Percentiles rank a stretch among this genome's conserved stretches.
These are phyloP conservation scores for Dendrobium nobile DNA, from an alignment of 106 monocot genomes.

Conservation along the genomic window DNA sequence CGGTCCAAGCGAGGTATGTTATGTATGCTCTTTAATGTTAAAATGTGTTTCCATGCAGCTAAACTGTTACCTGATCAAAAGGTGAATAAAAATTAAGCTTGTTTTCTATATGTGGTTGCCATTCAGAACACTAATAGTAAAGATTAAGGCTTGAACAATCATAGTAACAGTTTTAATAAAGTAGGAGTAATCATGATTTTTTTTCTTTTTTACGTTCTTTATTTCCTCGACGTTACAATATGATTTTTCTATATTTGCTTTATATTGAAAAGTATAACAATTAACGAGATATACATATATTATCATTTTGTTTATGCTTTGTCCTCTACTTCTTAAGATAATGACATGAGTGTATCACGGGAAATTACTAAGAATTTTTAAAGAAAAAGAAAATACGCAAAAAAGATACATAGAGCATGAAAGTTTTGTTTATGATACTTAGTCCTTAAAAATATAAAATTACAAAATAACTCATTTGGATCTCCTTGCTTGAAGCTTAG, in stretches of 20 bases:
- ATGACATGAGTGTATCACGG: too few relatives aligned
- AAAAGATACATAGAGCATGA: too few relatives aligned
- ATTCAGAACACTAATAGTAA: background rate
- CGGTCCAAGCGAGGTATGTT: slow-evolving; percentile 77
- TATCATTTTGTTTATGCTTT: background rate
- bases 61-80: background rate
- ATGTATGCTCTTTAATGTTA: background rate
- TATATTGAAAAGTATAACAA: too few relatives aligned
- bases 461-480: too few relatives aligned
- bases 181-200: background rate
- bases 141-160: background rate
- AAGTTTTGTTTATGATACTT: too few relatives aligned
- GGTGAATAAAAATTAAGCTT: background rate
- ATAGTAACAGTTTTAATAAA: background rate
- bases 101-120: background rate
- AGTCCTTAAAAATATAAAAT: too few relatives aligned
- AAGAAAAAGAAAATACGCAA: too few relatives aligned
- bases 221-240: too few relatives aligned
- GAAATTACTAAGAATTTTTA: too few relatives aligned
- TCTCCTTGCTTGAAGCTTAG: too few relatives aligned
- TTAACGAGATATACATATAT: background rate
- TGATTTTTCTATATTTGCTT: too few relatives aligned
- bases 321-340: too few relatives aligned
- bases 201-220: background rate
- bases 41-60: background rate